These are phyloP conservation scores for Patellifolia procumbens DNA, from an alignment of 179 eudicot species.

Conservation along the genomic window DNA sequence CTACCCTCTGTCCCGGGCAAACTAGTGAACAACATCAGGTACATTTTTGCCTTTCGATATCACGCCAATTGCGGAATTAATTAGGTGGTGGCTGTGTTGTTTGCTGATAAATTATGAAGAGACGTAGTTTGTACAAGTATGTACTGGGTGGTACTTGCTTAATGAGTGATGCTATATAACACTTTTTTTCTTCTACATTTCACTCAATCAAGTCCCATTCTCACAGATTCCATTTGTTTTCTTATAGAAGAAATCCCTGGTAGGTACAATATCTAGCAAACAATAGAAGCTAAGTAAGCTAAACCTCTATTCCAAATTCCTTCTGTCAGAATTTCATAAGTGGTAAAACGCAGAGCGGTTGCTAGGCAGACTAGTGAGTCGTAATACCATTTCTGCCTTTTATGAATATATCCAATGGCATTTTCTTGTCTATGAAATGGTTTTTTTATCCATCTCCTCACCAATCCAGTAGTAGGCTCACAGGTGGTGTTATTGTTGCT, in stretches of 20 bases:
- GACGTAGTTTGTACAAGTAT: no score
- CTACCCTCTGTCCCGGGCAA: no score
- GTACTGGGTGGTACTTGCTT: no score
- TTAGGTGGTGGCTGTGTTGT: no score
- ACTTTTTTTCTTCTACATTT: neutral
- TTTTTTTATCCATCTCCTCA: neutral
- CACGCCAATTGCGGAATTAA: no score
- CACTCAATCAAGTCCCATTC: neutral
- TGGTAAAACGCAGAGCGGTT: neutral
- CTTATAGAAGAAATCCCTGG: neutral
- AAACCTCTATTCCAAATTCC: neutral
- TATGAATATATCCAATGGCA: neutral
- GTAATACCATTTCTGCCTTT: neutral
- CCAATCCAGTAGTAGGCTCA: neutral
- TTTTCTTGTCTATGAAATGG: neutral
- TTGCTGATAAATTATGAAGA: no score
- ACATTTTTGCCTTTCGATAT: no score
- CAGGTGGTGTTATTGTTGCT: neutral
- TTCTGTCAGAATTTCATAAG: neutral
- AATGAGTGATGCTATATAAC: no score
- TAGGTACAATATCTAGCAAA: no score
- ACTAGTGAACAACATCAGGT: no score
- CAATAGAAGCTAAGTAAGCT: no score
- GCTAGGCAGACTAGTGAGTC: neutral
- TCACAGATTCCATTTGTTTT: neutral